Base-by-base conservation (phyloP, 139 green algal species). In the Monoraphidium neglectum region DNA sequence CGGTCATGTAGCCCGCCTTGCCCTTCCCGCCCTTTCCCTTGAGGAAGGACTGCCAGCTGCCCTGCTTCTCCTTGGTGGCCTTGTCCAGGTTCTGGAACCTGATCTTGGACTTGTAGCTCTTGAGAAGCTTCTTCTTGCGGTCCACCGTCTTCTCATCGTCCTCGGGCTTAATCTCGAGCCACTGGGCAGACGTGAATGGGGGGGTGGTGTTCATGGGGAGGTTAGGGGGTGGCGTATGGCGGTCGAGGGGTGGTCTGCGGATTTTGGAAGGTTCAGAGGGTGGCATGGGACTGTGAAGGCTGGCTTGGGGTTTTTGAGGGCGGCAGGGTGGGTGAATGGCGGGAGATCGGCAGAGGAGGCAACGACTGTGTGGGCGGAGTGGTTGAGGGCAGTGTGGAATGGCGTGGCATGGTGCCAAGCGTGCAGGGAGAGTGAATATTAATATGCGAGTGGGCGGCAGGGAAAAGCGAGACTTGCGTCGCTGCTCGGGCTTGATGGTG, bases 71-170 rank as follows among this genome's bases (percentile, higher is more conserved):
- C 72, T 90, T 90, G 51, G 82, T 77, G 68, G 77, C 69, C 33
- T 90, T 30, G 76, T 97, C 92, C 84, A 95, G 89, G 49, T 92
- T 79, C 53, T 90, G 82, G 59, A 96, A 97, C 3, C 92, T 83
- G 49, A 87, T 86, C 77, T 96, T 95, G 65, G 76, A 90, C 79
- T 97, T 97, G 82, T 84, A 92, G 70, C 82, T 92, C 80, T 97
- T 97, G 28, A 94, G 68, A 65, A 97, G 83, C 84, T 95, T 95
- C 72, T 88, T 93, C 74, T 97, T 97, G 38, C 88, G 90, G 12
- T 60, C 64, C 21, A 80, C 82, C 1, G 88, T 94, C 79, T 96
- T 96, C 47, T 95, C 90, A 60, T 95, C 88, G 61, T 97, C 92
- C 26, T 36, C 59, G 0, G 87, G 79, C 68, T 93, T 92, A 51